These are phyloP conservation scores for Melanogaster broomeanus DNA, from an alignment of 768 basidiomycete species.

Conservation along the genomic window DNA sequence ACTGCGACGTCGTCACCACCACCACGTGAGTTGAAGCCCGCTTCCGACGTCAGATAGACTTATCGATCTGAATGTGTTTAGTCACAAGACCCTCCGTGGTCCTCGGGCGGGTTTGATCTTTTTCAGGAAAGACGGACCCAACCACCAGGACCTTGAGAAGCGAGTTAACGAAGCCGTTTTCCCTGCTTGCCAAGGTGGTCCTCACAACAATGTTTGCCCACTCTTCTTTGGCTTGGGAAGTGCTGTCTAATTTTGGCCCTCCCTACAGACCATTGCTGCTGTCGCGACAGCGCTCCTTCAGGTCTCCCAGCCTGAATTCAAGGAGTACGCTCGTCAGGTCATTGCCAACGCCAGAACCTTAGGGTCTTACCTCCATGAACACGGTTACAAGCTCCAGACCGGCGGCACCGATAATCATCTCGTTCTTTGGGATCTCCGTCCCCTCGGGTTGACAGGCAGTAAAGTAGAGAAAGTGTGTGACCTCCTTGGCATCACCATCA, in stretches of 20 bases:
- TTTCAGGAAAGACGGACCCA: slow-evolving; percentile 91
- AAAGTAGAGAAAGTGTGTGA: slow-evolving; percentile 99
- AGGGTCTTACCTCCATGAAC: slow-evolving; percentile 64
- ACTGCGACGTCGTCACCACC: slow-evolving; percentile 97
- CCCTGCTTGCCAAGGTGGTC: slow-evolving; percentile 99
- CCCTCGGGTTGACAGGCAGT: slow-evolving; percentile 93
- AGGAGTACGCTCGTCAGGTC: slow-evolving; percentile 92
- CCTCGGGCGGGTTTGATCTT: slow-evolving; percentile 98
- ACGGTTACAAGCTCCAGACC: slow-evolving; percentile 97
- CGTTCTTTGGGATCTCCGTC: slow-evolving; percentile 96
- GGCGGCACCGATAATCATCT: slow-evolving; percentile 97
- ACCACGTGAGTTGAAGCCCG: slow-evolving; percentile 71
- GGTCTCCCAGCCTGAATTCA: slow-evolving; percentile 86
- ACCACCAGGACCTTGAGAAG: slow-evolving; percentile 86
- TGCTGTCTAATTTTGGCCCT: background rate
- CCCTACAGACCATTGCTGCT: slow-evolving; percentile 82
- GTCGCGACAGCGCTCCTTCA: slow-evolving; percentile 93
- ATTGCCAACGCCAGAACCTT: slow-evolving; percentile 85
- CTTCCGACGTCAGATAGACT: background rate
- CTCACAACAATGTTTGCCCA: slow-evolving; percentile 88
- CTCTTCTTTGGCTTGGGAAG: background rate
- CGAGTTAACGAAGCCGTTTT: slow-evolving; percentile 98
- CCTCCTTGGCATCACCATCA: slow-evolving; percentile 93
- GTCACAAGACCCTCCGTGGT: slow-evolving; percentile 98
- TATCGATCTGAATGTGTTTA: slow-evolving; percentile 23